Conservation (phyloP, 495 filamentous ascomycete species). For the Aspergillus ostianus region DNA sequence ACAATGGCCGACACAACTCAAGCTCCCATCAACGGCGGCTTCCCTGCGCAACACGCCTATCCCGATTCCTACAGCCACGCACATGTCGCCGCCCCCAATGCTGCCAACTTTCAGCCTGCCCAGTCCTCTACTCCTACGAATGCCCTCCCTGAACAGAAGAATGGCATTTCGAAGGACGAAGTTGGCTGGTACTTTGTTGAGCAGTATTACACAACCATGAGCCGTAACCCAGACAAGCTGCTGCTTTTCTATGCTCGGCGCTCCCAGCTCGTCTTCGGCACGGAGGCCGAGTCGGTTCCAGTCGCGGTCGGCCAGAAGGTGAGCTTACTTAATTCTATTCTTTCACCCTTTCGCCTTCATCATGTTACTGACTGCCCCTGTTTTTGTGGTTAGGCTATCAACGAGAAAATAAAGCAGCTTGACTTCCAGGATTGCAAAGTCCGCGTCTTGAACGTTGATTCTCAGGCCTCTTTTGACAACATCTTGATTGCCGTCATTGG, state of each 20-base stretch:
- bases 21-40: slow-evolving; percentile 47
- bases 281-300: slow-evolving; percentile 80
- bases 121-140: slow-evolving; percentile 46
- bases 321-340: slow-evolving; percentile 33
- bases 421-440: slow-evolving; percentile 98
- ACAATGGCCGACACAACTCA: slow-evolving; percentile 47
- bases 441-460: slow-evolving; percentile 95
- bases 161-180: slow-evolving; percentile 69
- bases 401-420: slow-evolving; percentile 86
- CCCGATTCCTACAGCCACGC: slow-evolving; percentile 40
- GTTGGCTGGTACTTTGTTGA: slow-evolving; percentile 99
- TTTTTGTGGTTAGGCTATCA: slow-evolving; percentile 65
- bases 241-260: slow-evolving; percentile 83
- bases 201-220: slow-evolving; percentile 97
- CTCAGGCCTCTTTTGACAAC: slow-evolving; percentile 84
- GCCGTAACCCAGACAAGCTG: slow-evolving; percentile 89
- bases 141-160: slow-evolving; percentile 42
- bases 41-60: slow-evolving; percentile 41
- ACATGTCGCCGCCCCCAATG: slow-evolving; percentile 34
- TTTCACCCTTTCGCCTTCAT: slow-evolving; percentile 5
- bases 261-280: slow-evolving; percentile 79
- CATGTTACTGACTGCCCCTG: slow-evolving; percentile 10
- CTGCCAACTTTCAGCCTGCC: slow-evolving; percentile 44
- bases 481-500: slow-evolving; percentile 98
- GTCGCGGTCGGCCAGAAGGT: slow-evolving; percentile 85